A percentile compares a stretch with the other conserved stretches of the same genome.
Evolutionary conservation across 2,329 filamentous ascomycete species (phyloP).

Genomic region (Aspergillus carbonarius): DNA sequence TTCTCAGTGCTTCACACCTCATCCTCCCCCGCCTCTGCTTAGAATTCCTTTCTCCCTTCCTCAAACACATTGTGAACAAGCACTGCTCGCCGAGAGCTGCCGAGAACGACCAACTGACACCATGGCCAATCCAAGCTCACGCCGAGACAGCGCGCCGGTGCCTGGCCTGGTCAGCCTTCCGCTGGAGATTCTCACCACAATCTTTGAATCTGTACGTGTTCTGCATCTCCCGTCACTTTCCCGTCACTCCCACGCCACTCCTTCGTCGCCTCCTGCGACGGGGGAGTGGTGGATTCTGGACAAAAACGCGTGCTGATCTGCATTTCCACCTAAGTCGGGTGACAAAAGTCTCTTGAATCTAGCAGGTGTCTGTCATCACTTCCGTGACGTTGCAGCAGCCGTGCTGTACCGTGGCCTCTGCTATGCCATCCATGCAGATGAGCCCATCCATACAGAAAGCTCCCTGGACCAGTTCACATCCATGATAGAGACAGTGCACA

Average conservation of each 20-base stretch:
- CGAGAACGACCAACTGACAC: too few relatives aligned
- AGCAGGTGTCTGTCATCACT: background rate
- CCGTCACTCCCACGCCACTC: too few relatives aligned
- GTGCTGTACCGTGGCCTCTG: background rate
- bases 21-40: background rate
- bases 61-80: background rate
- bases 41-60: background rate
- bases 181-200: background rate
- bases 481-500: background rate
- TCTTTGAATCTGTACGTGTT: background rate
- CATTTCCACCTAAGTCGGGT: background rate
- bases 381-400: background rate
- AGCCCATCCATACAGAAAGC: background rate
- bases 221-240: background rate
- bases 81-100: background rate
- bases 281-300: too few relatives aligned
- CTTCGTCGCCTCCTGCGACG: too few relatives aligned
- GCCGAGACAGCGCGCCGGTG: background rate
- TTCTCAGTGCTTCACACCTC: background rate
- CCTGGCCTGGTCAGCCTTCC: background rate
- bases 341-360: background rate
- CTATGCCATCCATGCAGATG: background rate
- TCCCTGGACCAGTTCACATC: background rate
- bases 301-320: background rate
- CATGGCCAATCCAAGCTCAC: too few relatives aligned